Percentiles rank a stretch among this genome's conserved stretches.
Conservation (phyloP, 2,329 filamentous ascomycete genomes). For the Emydomyces testavorans region DNA sequence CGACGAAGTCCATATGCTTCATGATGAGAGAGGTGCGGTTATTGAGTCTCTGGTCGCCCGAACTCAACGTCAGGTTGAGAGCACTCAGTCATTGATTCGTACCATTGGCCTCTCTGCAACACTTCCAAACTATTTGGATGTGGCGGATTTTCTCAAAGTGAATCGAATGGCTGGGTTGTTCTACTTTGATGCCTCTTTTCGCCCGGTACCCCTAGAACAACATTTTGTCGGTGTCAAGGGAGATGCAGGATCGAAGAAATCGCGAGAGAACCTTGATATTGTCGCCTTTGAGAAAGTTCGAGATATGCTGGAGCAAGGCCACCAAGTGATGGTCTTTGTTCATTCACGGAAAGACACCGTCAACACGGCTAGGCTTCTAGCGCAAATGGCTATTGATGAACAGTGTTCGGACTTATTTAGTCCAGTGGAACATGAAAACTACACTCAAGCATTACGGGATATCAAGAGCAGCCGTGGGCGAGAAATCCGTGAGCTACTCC, state of each 20-base stretch:
- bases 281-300: conserved; percentile 88
- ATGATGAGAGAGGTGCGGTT: conserved; percentile 92
- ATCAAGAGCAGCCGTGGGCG: conserved; percentile 75
- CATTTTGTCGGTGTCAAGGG: conserved; percentile 88
- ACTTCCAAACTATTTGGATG: conserved; percentile 89
- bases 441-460: conserved; percentile 67
- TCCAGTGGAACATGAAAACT: conserved; percentile 63
- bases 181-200: conserved; percentile 93
- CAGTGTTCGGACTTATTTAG: conserved; percentile 73
- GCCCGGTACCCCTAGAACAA: conserved; percentile 89
- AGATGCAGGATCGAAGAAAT: conserved; percentile 57
- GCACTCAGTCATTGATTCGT: conserved; percentile 91
- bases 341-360: conserved; percentile 93
- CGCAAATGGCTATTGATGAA: conserved; percentile 75
- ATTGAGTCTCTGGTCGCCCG: conserved; percentile 90
- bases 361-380: conserved; percentile 70
- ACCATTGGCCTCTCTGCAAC: conserved; percentile 94
- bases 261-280: conserved; percentile 76
- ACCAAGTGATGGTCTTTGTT: conserved; percentile 99
- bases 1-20: conserved; percentile 98
- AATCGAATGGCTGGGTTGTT: conserved; percentile 88
- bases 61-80: conserved; percentile 93
- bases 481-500: conserved; percentile 77
- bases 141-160: conserved; percentile 92
- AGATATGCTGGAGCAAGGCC: conserved; percentile 81